Percentiles rank a stretch among this genome's conserved stretches.
phyloP scores from a whole-genome alignment of 2,329 filamentous ascomycete species.

The Aureobasidium namibiae region DNA sequence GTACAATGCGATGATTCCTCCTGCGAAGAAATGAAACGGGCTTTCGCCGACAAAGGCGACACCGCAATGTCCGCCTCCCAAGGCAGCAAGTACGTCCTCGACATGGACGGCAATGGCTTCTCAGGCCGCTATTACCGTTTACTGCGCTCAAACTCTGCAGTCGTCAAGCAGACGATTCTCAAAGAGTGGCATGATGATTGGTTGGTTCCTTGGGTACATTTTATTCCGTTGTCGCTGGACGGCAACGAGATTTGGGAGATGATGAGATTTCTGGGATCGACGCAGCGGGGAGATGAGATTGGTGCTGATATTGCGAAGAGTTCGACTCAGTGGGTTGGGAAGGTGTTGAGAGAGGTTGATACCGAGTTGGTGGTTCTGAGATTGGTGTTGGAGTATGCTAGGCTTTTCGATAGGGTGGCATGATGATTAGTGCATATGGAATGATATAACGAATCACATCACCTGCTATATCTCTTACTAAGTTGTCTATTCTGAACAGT shows the following conservation, averaged over 20 bases:
- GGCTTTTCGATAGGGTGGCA: too few species aligned
- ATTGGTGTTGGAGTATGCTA: background rate
- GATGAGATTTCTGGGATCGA: slow-evolving; percentile 39
- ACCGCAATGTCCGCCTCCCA: background rate
- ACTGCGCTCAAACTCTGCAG: slow-evolving; percentile 38
- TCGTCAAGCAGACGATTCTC: slow-evolving; percentile 46
- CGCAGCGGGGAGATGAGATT: slow-evolving; percentile 14
- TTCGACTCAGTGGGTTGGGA: slow-evolving; percentile 14
- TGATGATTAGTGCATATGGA: too few species aligned
- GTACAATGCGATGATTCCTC: slow-evolving; percentile 35
- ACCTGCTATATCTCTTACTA: too few species aligned
- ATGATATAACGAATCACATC: too few species aligned
- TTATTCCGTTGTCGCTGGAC: slow-evolving; percentile 44
- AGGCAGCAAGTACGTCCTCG: slow-evolving; percentile 38
- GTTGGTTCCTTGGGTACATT: slow-evolving; percentile 49
- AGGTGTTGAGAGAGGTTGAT: slow-evolving; percentile 15
- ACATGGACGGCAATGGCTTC: slow-evolving; percentile 50
- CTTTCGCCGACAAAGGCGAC: slow-evolving; percentile 15
- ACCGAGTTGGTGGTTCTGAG: background rate
- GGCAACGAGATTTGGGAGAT: slow-evolving; percentile 47
- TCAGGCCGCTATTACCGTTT: slow-evolving; percentile 47
- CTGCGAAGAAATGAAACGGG: slow-evolving; percentile 23
- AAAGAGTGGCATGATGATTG: slow-evolving; percentile 53
- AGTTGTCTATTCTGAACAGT: too few species aligned
- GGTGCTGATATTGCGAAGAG: slow-evolving; percentile 15